Conservation (phyloP, 2,329 filamentous ascomycete genomes). For the Knoxdaviesia capensis region DNA sequence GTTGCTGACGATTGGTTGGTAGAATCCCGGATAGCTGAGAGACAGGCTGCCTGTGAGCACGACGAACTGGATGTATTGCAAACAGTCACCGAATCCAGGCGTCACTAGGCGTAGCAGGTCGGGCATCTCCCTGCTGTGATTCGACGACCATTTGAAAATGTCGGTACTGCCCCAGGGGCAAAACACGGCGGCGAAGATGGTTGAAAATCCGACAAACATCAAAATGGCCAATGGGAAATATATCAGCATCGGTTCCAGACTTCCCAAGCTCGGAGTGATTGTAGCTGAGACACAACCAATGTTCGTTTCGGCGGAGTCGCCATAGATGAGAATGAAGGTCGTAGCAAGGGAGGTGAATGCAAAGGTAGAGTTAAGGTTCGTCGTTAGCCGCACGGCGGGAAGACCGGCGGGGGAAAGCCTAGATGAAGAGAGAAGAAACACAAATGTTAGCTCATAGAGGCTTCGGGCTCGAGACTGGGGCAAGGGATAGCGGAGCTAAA, state of each 20-base stretch:
- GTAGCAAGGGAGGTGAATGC: constrained; percentile 66
- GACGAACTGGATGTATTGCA: constrained; percentile 92
- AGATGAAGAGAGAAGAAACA: background rate
- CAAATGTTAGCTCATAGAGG: too few species aligned
- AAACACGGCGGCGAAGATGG: constrained; percentile 64
- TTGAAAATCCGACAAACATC: constrained; percentile 61
- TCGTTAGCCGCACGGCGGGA: constrained; percentile 52
- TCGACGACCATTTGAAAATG: constrained; percentile 90
- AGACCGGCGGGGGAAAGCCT: constrained; percentile 24
- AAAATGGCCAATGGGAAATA: constrained; percentile 66
- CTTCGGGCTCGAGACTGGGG: background rate
- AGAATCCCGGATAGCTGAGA: constrained; percentile 82
- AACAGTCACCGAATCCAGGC: constrained; percentile 85
- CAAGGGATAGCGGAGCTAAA: background rate
- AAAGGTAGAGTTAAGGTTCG: constrained; percentile 65
- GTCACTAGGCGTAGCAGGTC: constrained; percentile 84
- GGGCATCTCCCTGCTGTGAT: constrained; percentile 72
- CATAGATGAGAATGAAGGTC: constrained; percentile 55
- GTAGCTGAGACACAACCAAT: constrained; percentile 68
- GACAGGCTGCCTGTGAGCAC: constrained; percentile 73
- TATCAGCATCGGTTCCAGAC: constrained; percentile 45
- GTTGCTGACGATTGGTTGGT: constrained; percentile 77
- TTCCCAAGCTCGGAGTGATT: constrained; percentile 66
- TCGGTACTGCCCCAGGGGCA: constrained; percentile 90
- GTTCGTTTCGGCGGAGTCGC: constrained; percentile 38